phyloP scores from a whole-genome alignment of 2,329 filamentous ascomycete species.

The Penicillium glabrum region DNA sequence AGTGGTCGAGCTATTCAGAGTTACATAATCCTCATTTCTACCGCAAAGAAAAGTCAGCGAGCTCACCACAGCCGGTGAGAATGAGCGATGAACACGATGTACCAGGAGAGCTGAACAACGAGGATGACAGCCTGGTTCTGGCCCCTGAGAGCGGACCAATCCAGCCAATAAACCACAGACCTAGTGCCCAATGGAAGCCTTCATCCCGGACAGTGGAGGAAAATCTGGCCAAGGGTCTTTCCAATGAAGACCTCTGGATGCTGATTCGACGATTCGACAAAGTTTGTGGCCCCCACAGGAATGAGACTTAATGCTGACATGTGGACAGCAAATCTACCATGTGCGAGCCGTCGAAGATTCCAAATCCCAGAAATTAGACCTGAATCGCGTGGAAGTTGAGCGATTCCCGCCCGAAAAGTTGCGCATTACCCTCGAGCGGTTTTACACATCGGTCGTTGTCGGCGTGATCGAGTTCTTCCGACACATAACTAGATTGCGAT shows the following conservation, averaged over 20 bases:
- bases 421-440: conserved; percentile 71
- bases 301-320: conserved; percentile 22
- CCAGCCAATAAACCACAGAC: conserved; percentile 7
- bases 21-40: background rate
- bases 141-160: conserved; percentile 7
- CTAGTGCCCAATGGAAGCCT: conserved; percentile 21
- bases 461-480: conserved; percentile 66
- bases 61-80: background rate
- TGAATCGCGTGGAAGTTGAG: conserved; percentile 78
- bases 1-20: background rate
- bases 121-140: conserved; percentile 4
- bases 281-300: conserved; percentile 38
- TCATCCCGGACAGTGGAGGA: conserved; percentile 21
- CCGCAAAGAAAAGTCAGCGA: background rate
- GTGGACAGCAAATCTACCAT: conserved; percentile 62
- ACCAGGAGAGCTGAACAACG: conserved; percentile 9
- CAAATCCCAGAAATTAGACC: conserved; percentile 67
- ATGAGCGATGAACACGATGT: conserved; percentile 14
- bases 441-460: conserved; percentile 78
- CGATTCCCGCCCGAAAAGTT: conserved; percentile 84
- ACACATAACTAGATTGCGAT: conserved; percentile 72
- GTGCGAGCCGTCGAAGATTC: conserved; percentile 65
- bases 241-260: conserved; percentile 73
- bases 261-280: conserved; percentile 74
- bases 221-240: conserved; percentile 64